Evolutionary conservation across 176 grass and related monocot species (phyloP), one percentile per base, ranked within the genome.

Genomic region (Zea mays): DNA sequence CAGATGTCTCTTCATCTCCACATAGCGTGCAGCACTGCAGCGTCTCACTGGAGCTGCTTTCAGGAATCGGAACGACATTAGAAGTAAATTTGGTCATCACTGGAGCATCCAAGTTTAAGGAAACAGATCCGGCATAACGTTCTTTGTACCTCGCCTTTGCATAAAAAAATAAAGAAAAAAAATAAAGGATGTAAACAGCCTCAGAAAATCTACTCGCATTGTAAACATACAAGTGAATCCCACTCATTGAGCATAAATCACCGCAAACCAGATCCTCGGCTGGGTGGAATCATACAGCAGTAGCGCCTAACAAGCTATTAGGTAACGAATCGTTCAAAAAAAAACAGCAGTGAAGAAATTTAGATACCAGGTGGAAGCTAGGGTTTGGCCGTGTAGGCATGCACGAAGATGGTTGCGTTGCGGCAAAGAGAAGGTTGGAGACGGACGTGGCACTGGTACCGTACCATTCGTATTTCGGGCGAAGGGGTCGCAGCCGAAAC

Each of bases 21-120:
- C 85, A 82, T 2, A 35, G n/a, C 66, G 2, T 14, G 49, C 67
- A 87, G 59, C 85, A 7, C 73, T 14, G 49, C 67, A 87, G 59
- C 85, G 10, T 78, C 41, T 10, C 10, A 27, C 5, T 20, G 10
- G 36, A 79, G 46, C 68, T 60, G 50, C 61, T 52, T 87, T 87
- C 85, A 79, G 80, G 61, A 74, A 87, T 79, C 83, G 75, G 85
- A 87, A 83, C 80, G 80, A 87, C 36, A 52, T 52, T 45, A 15
- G 7, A 87, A 20, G 51, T 7, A 17, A 87, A 62, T 46, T 55
- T 7, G 20, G 51, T 83, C 67, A 74, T 83, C 80, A 83, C 52
- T 27, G 75, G 85, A 79, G 74, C 7, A 51, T 44, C 4, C 14
- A 12, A 60, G 34, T 5, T 21, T 67, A 77, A 46, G 12, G 10